Evolutionary conservation across 2,329 filamentous ascomycete species (phyloP), one percentile per base, ranked within the genome.

Genomic region (Hyphodiscus sp.): DNA sequence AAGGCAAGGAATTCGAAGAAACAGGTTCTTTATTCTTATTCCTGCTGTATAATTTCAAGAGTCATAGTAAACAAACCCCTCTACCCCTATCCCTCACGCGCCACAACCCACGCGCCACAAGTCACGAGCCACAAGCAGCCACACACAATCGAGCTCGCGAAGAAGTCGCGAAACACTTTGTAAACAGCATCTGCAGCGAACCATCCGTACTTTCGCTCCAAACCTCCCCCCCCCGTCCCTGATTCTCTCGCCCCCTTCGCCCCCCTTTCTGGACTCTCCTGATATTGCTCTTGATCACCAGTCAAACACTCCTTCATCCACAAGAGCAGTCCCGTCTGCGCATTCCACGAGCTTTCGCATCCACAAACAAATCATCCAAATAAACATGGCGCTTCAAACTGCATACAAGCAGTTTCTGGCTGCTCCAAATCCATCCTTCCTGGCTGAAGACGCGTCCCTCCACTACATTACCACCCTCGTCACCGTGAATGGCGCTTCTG

Each of bases 401-500:
- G 69, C 78, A 56, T 92, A 92, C 75, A 80, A 83, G 76, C 80
- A 82, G 73, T 91, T 91, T 69, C 77, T 91, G 52, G 77, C 80
- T 66, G 76, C 81, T 58, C 86, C 86, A 58, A 83, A 74, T 70
- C 73, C 82, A 52, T 79, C 81, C 52, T 73, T 80, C 53, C 75
- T 92, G 65, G 77, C 83, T 38, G 73, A 79, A 51, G 78, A 85
- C 69, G 85, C 86, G 54, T 81, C 86, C 45, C 74, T 91, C 62
- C 84, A 92, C 76, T 99, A 97, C 76, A 86, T 97, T 70, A 90
- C 91, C 52, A 96, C 92, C 8, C 86, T 91, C 13, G 90, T 85
- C 33, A 82, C 82, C 59, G 76, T 95, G 67, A 76, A 79, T 58
- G 84, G 89, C 62, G 71, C 86, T 46, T 78, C 83, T 49, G 82